Conservation (phyloP, 805 yeast species). For the Cyberlindnera galapagoensis region DNA sequence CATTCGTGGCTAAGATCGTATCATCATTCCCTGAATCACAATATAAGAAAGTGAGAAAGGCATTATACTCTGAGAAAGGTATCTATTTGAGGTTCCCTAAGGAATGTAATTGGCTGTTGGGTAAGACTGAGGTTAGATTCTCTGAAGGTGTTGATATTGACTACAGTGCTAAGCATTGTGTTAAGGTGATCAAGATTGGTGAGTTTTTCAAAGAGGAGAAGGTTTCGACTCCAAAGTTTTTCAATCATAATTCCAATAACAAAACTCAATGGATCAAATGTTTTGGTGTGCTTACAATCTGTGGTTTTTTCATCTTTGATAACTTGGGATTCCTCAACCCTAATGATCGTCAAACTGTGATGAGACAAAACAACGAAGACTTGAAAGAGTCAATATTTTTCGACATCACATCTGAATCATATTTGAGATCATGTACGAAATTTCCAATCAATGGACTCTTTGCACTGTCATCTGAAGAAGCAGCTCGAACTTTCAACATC, state of each 20-base stretch:
- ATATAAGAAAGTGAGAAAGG: slow-evolving; percentile 4
- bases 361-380: slow-evolving; percentile 17
- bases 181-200: slow-evolving; percentile 35
- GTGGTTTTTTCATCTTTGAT: slow-evolving; percentile 43
- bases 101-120: slow-evolving; percentile 21
- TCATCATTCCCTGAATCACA: slow-evolving; percentile 8
- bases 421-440: slow-evolving; percentile 26
- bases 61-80: slow-evolving; percentile 25
- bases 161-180: slow-evolving; percentile 2
- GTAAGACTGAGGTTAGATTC: slow-evolving; percentile 19
- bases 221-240: slow-evolving; percentile 24
- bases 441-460: slow-evolving; percentile 33
- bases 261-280: slow-evolving; percentile 36
- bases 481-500: slow-evolving; percentile 27
- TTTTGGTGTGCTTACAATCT: slow-evolving; percentile 42
- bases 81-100: slow-evolving; percentile 27
- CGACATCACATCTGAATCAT: slow-evolving; percentile 22
- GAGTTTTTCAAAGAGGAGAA: slow-evolving; percentile 35
- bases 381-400: slow-evolving; percentile 26
- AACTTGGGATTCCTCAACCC: slow-evolving; percentile 27
- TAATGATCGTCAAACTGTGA: slow-evolving; percentile 23
- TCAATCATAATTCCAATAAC: slow-evolving; percentile 23
- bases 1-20: slow-evolving; percentile 8
- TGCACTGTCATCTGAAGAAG: slow-evolving; percentile 24
- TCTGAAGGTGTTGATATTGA: slow-evolving; percentile 4